A percentile compares a stretch with the other conserved stretches of the same genome.
Conservation (phyloP, 2,329 filamentous ascomycete species). For the Ophiostoma perfectum region DNA sequence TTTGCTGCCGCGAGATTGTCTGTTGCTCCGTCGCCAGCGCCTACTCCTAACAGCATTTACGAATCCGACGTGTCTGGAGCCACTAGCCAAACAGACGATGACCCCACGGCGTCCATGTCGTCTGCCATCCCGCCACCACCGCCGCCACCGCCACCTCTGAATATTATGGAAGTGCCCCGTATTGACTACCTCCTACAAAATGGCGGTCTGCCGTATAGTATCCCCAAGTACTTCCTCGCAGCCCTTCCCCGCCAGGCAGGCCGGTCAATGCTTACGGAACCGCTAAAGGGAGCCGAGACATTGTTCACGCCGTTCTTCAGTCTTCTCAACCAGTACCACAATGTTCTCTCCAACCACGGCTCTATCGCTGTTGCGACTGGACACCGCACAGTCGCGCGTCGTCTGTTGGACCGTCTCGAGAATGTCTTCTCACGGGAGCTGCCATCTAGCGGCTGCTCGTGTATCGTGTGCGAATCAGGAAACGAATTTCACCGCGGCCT, state of each 20-base stretch:
- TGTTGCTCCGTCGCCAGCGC: slow-evolving; percentile 15
- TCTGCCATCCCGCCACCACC: slow-evolving; percentile 47
- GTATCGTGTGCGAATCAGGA: slow-evolving; percentile 69
- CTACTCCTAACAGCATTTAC: slow-evolving; percentile 15
- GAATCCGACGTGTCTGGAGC: slow-evolving; percentile 18
- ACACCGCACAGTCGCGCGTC: slow-evolving; percentile 86
- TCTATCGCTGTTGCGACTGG: slow-evolving; percentile 93
- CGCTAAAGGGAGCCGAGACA: slow-evolving; percentile 60
- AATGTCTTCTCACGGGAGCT: slow-evolving; percentile 92
- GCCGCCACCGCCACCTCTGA: slow-evolving; percentile 71
- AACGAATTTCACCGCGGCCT: slow-evolving; percentile 60
- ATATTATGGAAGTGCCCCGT: slow-evolving; percentile 65
- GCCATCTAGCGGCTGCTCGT: slow-evolving; percentile 76
- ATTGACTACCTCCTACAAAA: slow-evolving; percentile 91
- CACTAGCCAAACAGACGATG: slow-evolving; percentile 9
- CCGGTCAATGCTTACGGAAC: slow-evolving; percentile 50
- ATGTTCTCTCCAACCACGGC: slow-evolving; percentile 74
- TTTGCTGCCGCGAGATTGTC: slow-evolving; percentile 35
- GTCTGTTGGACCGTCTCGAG: slow-evolving; percentile 82
- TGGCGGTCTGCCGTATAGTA: slow-evolving; percentile 67
- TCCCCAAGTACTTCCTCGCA: slow-evolving; percentile 68
- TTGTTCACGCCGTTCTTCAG: slow-evolving; percentile 79
- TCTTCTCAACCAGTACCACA: slow-evolving; percentile 78
- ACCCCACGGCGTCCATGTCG: slow-evolving; percentile 25
- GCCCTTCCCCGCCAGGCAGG: slow-evolving; percentile 50